Conservation (phyloP, 148 eudicot genomes). For the Fagopyrum tataricum region DNA sequence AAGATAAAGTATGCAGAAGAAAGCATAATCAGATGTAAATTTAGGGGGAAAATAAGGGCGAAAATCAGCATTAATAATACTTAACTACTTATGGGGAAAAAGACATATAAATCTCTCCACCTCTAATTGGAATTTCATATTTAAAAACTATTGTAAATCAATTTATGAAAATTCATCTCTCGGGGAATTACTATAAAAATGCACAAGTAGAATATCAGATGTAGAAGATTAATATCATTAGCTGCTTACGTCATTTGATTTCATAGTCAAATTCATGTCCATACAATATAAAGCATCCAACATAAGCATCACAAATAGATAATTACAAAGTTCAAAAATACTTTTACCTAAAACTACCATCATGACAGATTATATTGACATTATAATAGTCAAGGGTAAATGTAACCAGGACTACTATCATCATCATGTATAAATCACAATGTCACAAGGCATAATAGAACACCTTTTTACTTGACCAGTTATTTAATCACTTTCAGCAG, state of each 20-base stretch:
- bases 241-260: neutral
- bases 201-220: neutral
- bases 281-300: neutral
- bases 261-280: neutral
- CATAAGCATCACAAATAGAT: neutral
- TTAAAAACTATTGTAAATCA: neutral
- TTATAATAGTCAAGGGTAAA: neutral
- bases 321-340: neutral
- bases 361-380: neutral
- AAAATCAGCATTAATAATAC: neutral
- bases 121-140: neutral
- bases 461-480: neutral
- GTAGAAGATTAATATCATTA: neutral
- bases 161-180: neutral
- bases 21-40: neutral
- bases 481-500: neutral
- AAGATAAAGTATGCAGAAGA: conserved; percentile 8
- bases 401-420: neutral
- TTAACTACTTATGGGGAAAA: neutral
- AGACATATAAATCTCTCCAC: neutral
- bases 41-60: neutral
- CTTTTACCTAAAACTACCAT: neutral
- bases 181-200: neutral
- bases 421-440: neutral
- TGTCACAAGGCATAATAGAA: neutral